Conservation (phyloP, 2,329 filamentous ascomycete species). For the Aspergillus aculeatinus region DNA sequence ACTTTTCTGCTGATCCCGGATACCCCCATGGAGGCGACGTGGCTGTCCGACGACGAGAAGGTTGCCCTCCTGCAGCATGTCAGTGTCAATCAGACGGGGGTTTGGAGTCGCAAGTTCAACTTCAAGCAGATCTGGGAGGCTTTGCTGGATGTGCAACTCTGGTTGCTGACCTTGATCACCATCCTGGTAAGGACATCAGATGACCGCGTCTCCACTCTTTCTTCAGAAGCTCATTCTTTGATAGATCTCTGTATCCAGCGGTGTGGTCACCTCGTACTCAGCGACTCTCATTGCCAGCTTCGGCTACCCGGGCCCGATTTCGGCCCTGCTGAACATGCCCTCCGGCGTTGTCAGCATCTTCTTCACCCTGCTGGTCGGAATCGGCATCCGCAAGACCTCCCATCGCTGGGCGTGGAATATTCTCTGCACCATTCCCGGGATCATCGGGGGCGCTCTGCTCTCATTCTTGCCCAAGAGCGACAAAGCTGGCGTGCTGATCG, state of each 20-base stretch:
- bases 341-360: slow-evolving; percentile 44
- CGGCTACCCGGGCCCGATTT: slow-evolving; percentile 44
- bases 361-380: slow-evolving; percentile 41
- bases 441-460: slow-evolving; percentile 45
- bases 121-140: slow-evolving; percentile 49
- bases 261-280: slow-evolving; percentile 48
- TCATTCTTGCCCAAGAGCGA: slow-evolving; percentile 40
- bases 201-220: too few relatives aligned
- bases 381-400: slow-evolving; percentile 41
- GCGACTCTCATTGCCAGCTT: slow-evolving; percentile 44
- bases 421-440: slow-evolving; percentile 47
- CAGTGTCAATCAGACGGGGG: slow-evolving; percentile 51
- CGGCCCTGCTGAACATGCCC: slow-evolving; percentile 48
- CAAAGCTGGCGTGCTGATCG: slow-evolving; percentile 44
- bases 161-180: slow-evolving; percentile 39
- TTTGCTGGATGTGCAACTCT: slow-evolving; percentile 47
- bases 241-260: slow-evolving; percentile 34
- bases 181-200: background rate
- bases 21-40: slow-evolving; percentile 12
- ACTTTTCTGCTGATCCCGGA: slow-evolving; percentile 41
- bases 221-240: background rate
- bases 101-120: slow-evolving; percentile 53
- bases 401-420: slow-evolving; percentile 46
- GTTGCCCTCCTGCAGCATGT: slow-evolving; percentile 44
- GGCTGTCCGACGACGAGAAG: slow-evolving; percentile 37